A percentile compares a stretch with the other conserved stretches of the same genome.
Evolutionary conservation across 257 asterid genomes (phyloP).

Genomic region (Ilex aquifolium): DNA sequence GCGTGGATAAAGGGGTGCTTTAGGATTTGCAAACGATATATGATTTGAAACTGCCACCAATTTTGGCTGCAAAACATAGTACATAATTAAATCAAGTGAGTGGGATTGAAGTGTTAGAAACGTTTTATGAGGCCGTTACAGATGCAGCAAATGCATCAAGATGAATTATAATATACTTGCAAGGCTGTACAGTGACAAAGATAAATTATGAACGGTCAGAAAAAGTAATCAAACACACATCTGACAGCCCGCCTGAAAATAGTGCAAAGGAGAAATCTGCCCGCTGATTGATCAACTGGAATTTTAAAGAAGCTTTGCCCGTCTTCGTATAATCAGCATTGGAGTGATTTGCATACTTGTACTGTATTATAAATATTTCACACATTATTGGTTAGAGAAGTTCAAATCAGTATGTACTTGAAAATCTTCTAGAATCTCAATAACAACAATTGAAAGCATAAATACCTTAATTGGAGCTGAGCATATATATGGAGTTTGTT

Average conservation of each 20-base stretch:
- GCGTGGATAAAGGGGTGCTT: constrained; percentile 90
- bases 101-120: neutral
- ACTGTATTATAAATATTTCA: constrained; percentile 39
- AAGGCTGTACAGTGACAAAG: neutral
- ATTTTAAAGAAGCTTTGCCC: constrained; percentile 62
- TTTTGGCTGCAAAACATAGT: constrained; percentile 62
- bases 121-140: neutral
- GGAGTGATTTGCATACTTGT: constrained; percentile 64
- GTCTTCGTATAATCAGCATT: constrained; percentile 40
- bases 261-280: constrained; percentile 57
- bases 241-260: constrained; percentile 64
- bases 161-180: no score
- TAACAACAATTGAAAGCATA: neutral
- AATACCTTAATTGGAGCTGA: constrained; percentile 80
- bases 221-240: constrained; percentile 23
- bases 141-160: neutral
- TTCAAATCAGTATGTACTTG: no score
- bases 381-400: constrained; percentile 2
- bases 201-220: neutral
- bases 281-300: constrained; percentile 73
- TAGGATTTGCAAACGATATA: constrained; percentile 76
- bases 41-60: constrained; percentile 68
- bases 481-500: constrained; percentile 67
- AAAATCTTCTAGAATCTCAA: neutral
- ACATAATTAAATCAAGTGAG: neutral